Evolutionary conservation across 805 yeast species (phyloP), one percentile per base, ranked within the genome.

Genomic region (Saccharomycopsis babjevae): DNA sequence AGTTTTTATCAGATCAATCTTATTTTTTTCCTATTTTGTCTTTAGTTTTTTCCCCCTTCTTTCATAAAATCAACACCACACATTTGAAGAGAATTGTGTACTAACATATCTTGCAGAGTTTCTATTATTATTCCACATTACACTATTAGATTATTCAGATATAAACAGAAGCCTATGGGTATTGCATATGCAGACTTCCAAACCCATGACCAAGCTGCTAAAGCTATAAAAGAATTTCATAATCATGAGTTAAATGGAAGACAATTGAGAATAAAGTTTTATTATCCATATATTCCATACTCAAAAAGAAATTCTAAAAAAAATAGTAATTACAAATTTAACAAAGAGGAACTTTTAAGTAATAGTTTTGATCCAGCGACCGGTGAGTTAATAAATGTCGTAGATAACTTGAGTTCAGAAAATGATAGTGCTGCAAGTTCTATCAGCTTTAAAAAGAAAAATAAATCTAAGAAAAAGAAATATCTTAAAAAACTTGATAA

Each of bases 111-210:
- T 16, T 20, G 60, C 34, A 67, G 71, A 42, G 66, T 54, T 8
- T 74, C 74, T 28, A 80, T 82, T 2, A 71, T 83, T 64, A 77
- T 83, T 58, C 88, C 87, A 32, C 78, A 79, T 62, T 80, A 79
- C 64, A 79, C 83, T 1, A 74, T 81, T 18, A 74, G 80, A 39
- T 80, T 81, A 13, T 72, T 76, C 61, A 73, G 79, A 54, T 67
- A 68, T 6, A 68, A 67, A 46, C 74, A 73, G 11, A 76, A 71
- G 64, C 81, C 84, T 1, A 71, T 82, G 65, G 93, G 94, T 3
- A 79, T 82, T 70, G 97, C 96, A 4, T 60, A 60, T 40, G 88
- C 92, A 63, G 96, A 91, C 72, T 94, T 83, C 69, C 90, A 83
- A 71, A 81, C 78, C 62, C 80, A 85, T 62, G 94, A 85, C 54